Evolutionary conservation across 148 eudicot genomes (phyloP).

Genomic region (Rhododendron ovatum): DNA sequence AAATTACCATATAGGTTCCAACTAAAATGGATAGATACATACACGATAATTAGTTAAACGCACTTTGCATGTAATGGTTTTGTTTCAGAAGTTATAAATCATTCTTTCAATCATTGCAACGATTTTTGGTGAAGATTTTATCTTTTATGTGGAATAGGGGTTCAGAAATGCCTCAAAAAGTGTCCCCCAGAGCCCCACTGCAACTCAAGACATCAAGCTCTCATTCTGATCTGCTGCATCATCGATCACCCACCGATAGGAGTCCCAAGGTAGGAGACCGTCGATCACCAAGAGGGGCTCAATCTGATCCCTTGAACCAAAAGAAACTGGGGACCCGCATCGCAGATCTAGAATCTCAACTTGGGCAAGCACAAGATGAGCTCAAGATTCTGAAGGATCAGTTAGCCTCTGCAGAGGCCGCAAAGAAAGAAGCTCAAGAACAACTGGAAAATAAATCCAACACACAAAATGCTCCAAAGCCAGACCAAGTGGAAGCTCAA

Average conservation of each 20-base stretch:
- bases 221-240: slow-evolving; percentile 61
- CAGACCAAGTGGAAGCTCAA: slow-evolving; percentile 6
- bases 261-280: slow-evolving; percentile 55
- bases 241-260: slow-evolving; percentile 43
- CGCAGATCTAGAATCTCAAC: slow-evolving; percentile 76
- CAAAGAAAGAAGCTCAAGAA: slow-evolving; percentile 63
- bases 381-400: slow-evolving; percentile 76
- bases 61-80: not conserved
- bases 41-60: not conserved
- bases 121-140: not conserved
- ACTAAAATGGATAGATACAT: not conserved
- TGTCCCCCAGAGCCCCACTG: slow-evolving; percentile 42
- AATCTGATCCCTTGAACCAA: slow-evolving; percentile 53
- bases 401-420: slow-evolving; percentile 58
- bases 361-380: slow-evolving; percentile 85
- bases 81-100: not conserved
- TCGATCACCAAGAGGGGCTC: slow-evolving; percentile 57
- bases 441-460: slow-evolving; percentile 42
- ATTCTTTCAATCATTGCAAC: not conserved
- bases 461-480: slow-evolving; percentile 14
- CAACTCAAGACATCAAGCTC: slow-evolving; percentile 59
- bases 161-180: slow-evolving; percentile 63
- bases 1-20: not conserved
- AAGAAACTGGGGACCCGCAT: slow-evolving; percentile 81
- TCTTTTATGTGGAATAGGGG: slow-evolving; percentile 31